Evolutionary conservation across 2,329 filamentous ascomycete species (phyloP).

Genomic region (Stachybotrys echinatus): DNA sequence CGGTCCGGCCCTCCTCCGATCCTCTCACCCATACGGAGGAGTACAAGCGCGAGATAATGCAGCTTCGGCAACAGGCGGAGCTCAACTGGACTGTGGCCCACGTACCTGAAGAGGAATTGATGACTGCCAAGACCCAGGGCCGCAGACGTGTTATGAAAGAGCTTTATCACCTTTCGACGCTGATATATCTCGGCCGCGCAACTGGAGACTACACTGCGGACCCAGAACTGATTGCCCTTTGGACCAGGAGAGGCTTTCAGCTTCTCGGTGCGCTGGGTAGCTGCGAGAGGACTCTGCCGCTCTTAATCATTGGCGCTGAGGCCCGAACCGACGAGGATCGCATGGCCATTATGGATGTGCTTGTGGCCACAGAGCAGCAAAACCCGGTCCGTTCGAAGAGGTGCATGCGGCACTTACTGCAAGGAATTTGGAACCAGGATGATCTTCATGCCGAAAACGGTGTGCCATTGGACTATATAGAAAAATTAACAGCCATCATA

Average conservation of each 20-base stretch:
- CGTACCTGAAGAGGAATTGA: not conserved
- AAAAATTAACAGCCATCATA: not conserved
- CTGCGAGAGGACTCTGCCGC: slow-evolving; percentile 2
- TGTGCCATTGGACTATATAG: not conserved
- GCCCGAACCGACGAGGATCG: slow-evolving; percentile 2
- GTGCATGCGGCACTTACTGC: not conserved
- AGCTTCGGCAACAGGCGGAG: not conserved
- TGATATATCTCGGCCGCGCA: slow-evolving; percentile 1
- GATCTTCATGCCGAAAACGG: not conserved
- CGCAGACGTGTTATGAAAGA: not conserved
- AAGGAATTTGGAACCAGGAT: slow-evolving; percentile 1
- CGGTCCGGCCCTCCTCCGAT: not conserved
- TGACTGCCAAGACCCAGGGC: not conserved
- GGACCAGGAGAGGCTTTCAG: not conserved
- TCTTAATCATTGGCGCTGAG: slow-evolving; percentile 3
- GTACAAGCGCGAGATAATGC: not conserved
- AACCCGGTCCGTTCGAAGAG: not conserved
- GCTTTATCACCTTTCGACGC: slow-evolving; percentile 1
- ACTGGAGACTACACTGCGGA: not conserved
- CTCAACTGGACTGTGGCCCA: not conserved
- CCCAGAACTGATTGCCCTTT: not conserved
- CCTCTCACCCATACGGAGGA: not conserved
- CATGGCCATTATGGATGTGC: not conserved
- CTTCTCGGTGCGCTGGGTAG: not conserved
- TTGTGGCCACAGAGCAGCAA: slow-evolving; percentile 3